A percentile compares a stretch with the other conserved stretches of the same genome.
phyloP scores from a whole-genome alignment of 2,329 filamentous ascomycete species.

The Fusarium keratoplasticum region DNA sequence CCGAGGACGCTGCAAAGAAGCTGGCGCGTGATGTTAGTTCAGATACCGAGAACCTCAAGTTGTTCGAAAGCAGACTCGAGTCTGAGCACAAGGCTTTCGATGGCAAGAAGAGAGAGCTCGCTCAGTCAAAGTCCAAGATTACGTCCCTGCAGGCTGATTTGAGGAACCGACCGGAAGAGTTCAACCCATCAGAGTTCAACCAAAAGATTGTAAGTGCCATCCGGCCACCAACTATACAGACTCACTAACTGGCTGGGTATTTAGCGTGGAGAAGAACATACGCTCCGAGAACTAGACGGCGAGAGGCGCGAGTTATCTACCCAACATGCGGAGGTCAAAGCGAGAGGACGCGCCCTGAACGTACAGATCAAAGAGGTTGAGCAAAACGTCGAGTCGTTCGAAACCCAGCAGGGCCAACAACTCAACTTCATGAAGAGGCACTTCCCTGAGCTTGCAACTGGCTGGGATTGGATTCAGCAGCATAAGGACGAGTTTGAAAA shows the following conservation, averaged over 20 bases:
- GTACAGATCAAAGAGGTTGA: constrained; percentile 54
- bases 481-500: constrained; percentile 78
- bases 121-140: constrained; percentile 66
- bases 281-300: constrained; percentile 62
- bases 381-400: constrained; percentile 67
- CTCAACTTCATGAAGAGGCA: constrained; percentile 70
- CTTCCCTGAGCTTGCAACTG: constrained; percentile 73
- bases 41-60: constrained; percentile 55
- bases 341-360: constrained; percentile 56
- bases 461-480: constrained; percentile 85
- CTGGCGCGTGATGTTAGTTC: constrained; percentile 53
- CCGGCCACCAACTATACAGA: not conserved
- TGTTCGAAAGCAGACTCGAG: constrained; percentile 57
- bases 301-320: constrained; percentile 52
- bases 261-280: constrained; percentile 72
- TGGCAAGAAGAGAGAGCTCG: constrained; percentile 63
- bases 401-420: constrained; percentile 82
- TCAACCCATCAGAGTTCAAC: constrained; percentile 78
- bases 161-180: constrained; percentile 71
- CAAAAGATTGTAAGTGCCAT: constrained; percentile 71
- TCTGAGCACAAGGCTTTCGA: constrained; percentile 63
- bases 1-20: constrained; percentile 64
- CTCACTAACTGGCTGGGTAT: constrained; percentile 40
- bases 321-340: constrained; percentile 57
- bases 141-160: constrained; percentile 71